These are phyloP conservation scores for Gonium pectorale DNA, from an alignment of 139 green algal species.

Conservation along the genomic window DNA sequence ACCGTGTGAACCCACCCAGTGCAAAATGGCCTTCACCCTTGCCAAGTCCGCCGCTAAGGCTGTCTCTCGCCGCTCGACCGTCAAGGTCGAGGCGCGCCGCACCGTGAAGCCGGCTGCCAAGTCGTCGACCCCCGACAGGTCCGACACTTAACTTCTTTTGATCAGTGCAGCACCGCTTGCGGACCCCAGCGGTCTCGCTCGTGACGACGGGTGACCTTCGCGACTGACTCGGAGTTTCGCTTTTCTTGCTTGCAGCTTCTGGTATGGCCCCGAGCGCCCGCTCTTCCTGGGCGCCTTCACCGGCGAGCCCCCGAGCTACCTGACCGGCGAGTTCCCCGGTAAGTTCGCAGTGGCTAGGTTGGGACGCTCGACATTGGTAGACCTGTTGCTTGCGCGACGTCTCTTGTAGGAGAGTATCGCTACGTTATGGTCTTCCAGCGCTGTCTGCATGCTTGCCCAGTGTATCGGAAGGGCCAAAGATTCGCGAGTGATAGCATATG, in stretches of 20 bases:
- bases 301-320: slow-evolving; percentile 79
- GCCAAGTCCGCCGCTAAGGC: slow-evolving; percentile 17
- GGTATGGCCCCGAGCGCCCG: slow-evolving; percentile 83
- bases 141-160: neutral
- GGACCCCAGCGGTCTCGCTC: too few relatives aligned
- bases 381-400: too few relatives aligned
- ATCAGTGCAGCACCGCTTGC: too few relatives aligned
- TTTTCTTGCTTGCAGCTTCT: slow-evolving; percentile 15
- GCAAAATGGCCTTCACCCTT: slow-evolving; percentile 33
- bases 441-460: too few relatives aligned
- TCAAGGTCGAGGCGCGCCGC: slow-evolving; percentile 44
- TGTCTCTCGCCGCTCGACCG: slow-evolving; percentile 23
- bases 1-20: slow-evolving; percentile 19
- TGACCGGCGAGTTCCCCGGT: slow-evolving; percentile 91
- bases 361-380: too few relatives aligned
- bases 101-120: slow-evolving; percentile 49
- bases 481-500: too few relatives aligned
- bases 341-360: too few relatives aligned
- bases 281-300: slow-evolving; percentile 91
- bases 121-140: slow-evolving; percentile 46
- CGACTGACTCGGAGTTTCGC: too few relatives aligned
- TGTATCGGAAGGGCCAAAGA: too few relatives aligned
- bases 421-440: too few relatives aligned
- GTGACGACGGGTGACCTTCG: too few relatives aligned
- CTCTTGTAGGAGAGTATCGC: too few relatives aligned